Evolutionary conservation across 2,329 filamentous ascomycete species (phyloP).

Genomic region (Rasamsonia emersonii): DNA sequence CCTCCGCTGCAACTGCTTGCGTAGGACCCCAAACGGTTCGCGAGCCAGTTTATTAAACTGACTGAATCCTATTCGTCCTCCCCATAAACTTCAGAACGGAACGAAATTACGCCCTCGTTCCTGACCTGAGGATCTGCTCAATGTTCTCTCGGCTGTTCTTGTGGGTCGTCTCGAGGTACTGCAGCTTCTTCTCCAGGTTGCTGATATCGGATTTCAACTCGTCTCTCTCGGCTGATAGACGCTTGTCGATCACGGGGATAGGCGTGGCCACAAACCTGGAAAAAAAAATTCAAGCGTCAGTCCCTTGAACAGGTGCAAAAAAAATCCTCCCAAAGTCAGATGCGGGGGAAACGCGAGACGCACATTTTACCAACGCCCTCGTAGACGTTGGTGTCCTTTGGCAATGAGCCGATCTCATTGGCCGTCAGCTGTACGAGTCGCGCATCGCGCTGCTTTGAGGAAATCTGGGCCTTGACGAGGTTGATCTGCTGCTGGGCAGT

Average conservation of each 20-base stretch:
- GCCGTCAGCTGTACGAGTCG: slow-evolving; percentile 81
- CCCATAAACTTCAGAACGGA: too few species aligned
- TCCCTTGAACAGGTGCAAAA: too few species aligned
- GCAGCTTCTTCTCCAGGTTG: slow-evolving; percentile 75
- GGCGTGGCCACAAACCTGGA: slow-evolving; percentile 79
- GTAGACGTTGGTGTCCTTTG: slow-evolving; percentile 70
- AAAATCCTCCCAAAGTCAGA: slow-evolving; percentile 7
- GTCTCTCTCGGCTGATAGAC: slow-evolving; percentile 65
- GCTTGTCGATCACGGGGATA: slow-evolving; percentile 62
- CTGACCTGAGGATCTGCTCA: slow-evolving; percentile 69
- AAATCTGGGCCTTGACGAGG: slow-evolving; percentile 75
- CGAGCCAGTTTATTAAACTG: too few species aligned
- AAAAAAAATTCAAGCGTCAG: slow-evolving; percentile 3
- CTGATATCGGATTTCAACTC: slow-evolving; percentile 70
- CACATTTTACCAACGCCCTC: slow-evolving; percentile 98
- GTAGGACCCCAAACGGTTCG: too few species aligned
- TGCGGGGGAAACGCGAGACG: slow-evolving; percentile 22
- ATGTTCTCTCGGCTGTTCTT: slow-evolving; percentile 91
- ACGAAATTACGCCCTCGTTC: slow-evolving; percentile 30
- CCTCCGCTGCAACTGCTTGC: too few species aligned
- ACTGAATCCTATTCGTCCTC: too few species aligned
- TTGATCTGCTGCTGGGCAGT: slow-evolving; percentile 87
- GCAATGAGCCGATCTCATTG: slow-evolving; percentile 70
- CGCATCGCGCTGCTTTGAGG: slow-evolving; percentile 76
- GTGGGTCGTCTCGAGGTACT: slow-evolving; percentile 89